phyloP scores from a whole-genome alignment of 108 stramenopile genomes.

The Bacterosira constricta region DNA sequence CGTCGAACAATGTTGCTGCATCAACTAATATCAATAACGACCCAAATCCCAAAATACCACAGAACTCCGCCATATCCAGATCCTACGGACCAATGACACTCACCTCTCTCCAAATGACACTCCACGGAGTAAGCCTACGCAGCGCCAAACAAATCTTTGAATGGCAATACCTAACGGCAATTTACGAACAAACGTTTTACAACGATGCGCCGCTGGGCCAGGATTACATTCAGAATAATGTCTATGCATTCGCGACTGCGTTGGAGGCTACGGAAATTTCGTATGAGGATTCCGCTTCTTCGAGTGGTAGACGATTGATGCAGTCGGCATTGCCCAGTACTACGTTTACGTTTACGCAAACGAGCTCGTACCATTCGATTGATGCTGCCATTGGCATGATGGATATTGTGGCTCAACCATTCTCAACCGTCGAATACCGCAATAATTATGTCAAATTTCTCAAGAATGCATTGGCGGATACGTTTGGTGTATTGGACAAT shows the following conservation, averaged over 20 bases:
- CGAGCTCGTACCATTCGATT: conserved; percentile 8
- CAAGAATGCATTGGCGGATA: no score
- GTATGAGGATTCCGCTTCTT: conserved; percentile 9
- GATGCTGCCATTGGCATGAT: conserved; percentile 3
- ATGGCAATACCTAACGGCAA: conserved; percentile 25
- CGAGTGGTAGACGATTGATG: not conserved
- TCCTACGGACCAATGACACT: conserved; percentile 29
- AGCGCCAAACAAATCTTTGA: conserved; percentile 21
- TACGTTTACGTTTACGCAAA: conserved; percentile 33
- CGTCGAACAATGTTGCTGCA: no score
- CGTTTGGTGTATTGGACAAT: no score
- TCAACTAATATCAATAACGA: no score
- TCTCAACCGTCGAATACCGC: conserved; percentile 12
- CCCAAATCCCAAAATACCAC: no score
- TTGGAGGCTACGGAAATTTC: conserved; percentile 21
- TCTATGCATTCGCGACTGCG: conserved; percentile 7
- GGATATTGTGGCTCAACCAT: conserved; percentile 36
- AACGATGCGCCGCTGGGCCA: not conserved
- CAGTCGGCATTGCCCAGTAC: conserved; percentile 9
- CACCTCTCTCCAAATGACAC: conserved; percentile 35
- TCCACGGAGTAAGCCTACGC: conserved; percentile 20
- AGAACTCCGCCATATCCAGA: not conserved
- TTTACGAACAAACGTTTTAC: conserved; percentile 34
- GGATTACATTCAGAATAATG: conserved; percentile 23
- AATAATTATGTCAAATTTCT: conserved; percentile 34